phyloP scores from a whole-genome alignment of 257 asterid species.

The Apocynum venetum region DNA sequence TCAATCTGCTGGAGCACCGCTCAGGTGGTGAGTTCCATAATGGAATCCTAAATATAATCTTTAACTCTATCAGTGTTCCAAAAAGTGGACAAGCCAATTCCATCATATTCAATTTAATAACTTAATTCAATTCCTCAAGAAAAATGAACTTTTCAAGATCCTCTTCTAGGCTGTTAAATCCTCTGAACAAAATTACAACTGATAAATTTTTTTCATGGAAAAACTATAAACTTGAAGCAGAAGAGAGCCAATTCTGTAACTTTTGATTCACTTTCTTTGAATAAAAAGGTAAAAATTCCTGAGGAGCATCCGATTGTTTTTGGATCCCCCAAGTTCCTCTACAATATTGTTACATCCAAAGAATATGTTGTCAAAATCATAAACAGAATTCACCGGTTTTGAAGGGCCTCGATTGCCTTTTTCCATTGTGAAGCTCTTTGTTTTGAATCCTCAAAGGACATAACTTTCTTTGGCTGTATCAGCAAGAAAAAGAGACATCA shows the following conservation, averaged over 20 bases:
- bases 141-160: background rate
- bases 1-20: no score
- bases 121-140: background rate
- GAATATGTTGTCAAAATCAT: constrained; percentile 34
- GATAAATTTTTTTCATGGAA: no score
- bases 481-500: constrained; percentile 13
- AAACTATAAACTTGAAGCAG: background rate
- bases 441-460: constrained; percentile 87
- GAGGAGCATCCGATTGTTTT: constrained; percentile 29
- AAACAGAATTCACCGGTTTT: constrained; percentile 49
- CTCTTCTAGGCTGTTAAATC: background rate
- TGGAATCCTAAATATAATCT: no score
- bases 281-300: constrained; percentile 11
- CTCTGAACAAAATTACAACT: background rate
- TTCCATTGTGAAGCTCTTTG: constrained; percentile 93
- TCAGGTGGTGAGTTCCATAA: no score
- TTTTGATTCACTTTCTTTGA: constrained; percentile 7
- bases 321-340: constrained; percentile 26
- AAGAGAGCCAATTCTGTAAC: constrained; percentile 4
- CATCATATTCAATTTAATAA: background rate
- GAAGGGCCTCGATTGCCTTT: constrained; percentile 90
- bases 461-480: constrained; percentile 82
- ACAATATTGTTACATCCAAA: constrained; percentile 41
- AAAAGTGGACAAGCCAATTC: background rate
- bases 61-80: background rate